Conservation (phyloP, 495 filamentous ascomycete genomes). For the Tuber magnatum region DNA sequence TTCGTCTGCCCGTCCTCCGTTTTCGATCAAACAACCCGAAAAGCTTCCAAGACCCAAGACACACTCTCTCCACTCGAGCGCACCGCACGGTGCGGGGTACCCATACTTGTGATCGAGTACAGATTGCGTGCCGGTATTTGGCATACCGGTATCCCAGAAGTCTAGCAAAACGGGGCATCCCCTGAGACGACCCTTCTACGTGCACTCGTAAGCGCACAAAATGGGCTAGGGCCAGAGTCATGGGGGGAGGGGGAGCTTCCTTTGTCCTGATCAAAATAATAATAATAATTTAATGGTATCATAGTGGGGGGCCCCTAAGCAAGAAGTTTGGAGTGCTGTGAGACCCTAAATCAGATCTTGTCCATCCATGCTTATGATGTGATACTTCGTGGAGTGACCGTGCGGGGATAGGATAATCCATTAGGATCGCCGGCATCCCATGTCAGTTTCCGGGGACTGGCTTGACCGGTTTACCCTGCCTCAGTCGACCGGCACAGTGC, state of each 20-base stretch:
- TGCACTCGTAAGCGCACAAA: background rate
- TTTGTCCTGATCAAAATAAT: background rate
- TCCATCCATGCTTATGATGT: background rate
- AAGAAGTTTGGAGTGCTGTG: background rate
- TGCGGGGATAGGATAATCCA: background rate
- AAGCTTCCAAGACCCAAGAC: background rate
- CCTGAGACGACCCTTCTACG: background rate
- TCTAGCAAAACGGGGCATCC: background rate
- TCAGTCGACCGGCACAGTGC: background rate
- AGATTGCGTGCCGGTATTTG: background rate
- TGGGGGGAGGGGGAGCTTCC: background rate
- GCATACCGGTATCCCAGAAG: background rate
- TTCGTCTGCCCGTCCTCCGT: background rate
- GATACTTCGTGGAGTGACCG: background rate
- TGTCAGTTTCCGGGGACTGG: constrained; percentile 7
- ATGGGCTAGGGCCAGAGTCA: background rate
- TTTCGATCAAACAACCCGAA: background rate
- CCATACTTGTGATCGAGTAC: background rate
- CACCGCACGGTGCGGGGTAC: no score
- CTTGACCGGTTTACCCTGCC: constrained; percentile 5
- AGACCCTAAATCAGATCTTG: background rate
- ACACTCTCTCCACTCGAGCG: no score
- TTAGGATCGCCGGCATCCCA: constrained; percentile 11
- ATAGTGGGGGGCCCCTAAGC: background rate
- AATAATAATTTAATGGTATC: no score